Evolutionary conservation across 2,329 filamentous ascomycete species (phyloP), one percentile per base, ranked within the genome.

Genomic region (Cytospora leucostoma): DNA sequence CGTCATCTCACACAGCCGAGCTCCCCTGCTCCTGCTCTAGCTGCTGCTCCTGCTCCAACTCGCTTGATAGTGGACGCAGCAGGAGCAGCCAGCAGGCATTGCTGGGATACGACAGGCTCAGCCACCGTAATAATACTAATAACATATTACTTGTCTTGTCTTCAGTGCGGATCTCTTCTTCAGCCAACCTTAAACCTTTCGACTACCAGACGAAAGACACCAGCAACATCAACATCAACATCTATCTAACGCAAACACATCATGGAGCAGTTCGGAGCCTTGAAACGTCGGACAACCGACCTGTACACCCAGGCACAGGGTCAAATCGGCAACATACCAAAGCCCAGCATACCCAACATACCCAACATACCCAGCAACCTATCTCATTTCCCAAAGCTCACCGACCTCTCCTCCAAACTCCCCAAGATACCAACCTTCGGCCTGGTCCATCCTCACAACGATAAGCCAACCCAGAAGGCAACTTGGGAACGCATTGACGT

Each of bases 401-500:
- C 66, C 33, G 66, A 64, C 13, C 62, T 70, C 50, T 66, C 68
- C n/a, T 66, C 66, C 40, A 68, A 69, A 49, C 70, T 71, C 15
- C 65, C 66, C 47, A 68, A 66, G 32, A 65, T 71, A 57, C 71
- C 70, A 15, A 54, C 62, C 21, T 64, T 70, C 60, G 63, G 63
- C 57, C 11, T 44, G 5, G 38, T 40, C 3, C 35, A 32, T 11
- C 52, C 52, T 66, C 65, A 61, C 27, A 62, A 67, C 11, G 59
- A 33, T 57, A 67, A 67, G 55, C 69, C 71, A 50, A 71, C 72
- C 52, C 77, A 85, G 68, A 84, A 80, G 68, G 86, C 80, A 40
- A 87, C 84, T 57, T 88, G 86, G 86, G 80, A 87, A 70, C 83
- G 81, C 68, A 79, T 89, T 69, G 72, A 79, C 49, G 71, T 84